Conservation (phyloP, 495 filamentous ascomycete genomes). For the Aspergillus affinis region DNA sequence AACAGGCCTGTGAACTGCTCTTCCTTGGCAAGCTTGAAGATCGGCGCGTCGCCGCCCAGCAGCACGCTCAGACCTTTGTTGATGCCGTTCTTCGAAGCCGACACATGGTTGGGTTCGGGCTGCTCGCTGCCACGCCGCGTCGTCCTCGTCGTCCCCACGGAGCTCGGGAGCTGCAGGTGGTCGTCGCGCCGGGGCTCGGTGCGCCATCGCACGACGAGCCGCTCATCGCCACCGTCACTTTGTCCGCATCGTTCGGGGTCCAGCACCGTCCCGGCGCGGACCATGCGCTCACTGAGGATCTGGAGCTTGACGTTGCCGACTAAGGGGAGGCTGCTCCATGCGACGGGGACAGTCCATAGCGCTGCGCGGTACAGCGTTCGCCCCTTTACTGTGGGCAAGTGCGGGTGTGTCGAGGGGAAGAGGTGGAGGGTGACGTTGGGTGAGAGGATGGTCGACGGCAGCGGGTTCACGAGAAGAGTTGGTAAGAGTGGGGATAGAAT, state of each 20-base stretch:
- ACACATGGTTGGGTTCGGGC: background rate
- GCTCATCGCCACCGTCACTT: constrained; percentile 59
- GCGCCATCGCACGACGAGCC: constrained; percentile 85
- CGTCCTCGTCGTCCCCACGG: background rate
- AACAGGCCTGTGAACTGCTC: constrained; percentile 68
- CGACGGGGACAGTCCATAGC: constrained; percentile 90
- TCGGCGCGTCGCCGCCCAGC: constrained; percentile 61
- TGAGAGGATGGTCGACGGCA: constrained; percentile 83
- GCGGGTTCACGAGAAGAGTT: constrained; percentile 74
- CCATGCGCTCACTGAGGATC: constrained; percentile 85
- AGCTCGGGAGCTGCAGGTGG: constrained; percentile 1
- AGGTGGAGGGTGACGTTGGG: constrained; percentile 90
- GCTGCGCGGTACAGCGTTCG: constrained; percentile 89
- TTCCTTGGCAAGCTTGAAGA: constrained; percentile 69
- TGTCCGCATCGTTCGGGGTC: constrained; percentile 26
- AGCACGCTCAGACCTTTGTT: constrained; percentile 44
- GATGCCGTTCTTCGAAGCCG: constrained; percentile 26
- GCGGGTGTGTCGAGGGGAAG: constrained; percentile 94
- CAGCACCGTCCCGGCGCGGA: constrained; percentile 50
- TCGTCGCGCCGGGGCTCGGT: constrained; percentile 52
- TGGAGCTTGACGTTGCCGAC: constrained; percentile 84
- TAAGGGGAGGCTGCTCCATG: constrained; percentile 89
- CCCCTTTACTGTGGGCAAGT: constrained; percentile 88
- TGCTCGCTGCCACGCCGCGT: background rate
- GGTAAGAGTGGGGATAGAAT: constrained; percentile 85